Evolutionary conservation across 495 filamentous ascomycete genomes (phyloP), one percentile per base, ranked within the genome.

Genomic region (Glonium stellatum): DNA sequence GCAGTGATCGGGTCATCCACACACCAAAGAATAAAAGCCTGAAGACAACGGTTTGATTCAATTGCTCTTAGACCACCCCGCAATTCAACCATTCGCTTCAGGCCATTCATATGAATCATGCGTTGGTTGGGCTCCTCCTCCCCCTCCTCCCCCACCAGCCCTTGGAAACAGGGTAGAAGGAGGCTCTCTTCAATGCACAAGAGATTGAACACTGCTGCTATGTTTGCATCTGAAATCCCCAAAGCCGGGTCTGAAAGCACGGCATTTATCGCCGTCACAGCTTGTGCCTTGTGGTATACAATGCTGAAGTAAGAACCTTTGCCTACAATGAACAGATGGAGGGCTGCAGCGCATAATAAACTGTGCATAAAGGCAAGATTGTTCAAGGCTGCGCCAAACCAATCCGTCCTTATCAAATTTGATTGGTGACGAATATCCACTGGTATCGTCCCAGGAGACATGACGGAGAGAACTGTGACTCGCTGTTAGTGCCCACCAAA

Each of bases 21-120:
- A 23, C 60, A 71, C 69, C 69, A 71, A 35, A 71, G 60, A 54
- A 71, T 69, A 58, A 71, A 69, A 21, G 69, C 63, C 59, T 69
- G 67, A 8, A 71, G 62, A 35, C 67, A 67, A 34, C 61, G 63
- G 56, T 71, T 69, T 25, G 64, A 62, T 19, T 57, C 54, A 13
- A 69, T 61, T 31, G 46, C 61, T 42, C n/a, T 39, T n/a, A 71
- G 47, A 3, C 69, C 69, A 27, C 69, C 69, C 44, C 69, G 58
- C 50, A 69, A 54, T 42, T 67, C 58, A 13, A 71, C 55, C 69
- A 71, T 71, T 25, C 54, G 63, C 19, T 57, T 62, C 67, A 71
- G 41, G 27, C 69, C 69, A 35, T 66, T 63, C 10, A 67, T 35
- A 53, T 71, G 69, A 15, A 67, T 67, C 44, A 59, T 54, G 10